phyloP scores from a whole-genome alignment of 2,329 filamentous ascomycete species.

The Mycosphaerella sp. region DNA sequence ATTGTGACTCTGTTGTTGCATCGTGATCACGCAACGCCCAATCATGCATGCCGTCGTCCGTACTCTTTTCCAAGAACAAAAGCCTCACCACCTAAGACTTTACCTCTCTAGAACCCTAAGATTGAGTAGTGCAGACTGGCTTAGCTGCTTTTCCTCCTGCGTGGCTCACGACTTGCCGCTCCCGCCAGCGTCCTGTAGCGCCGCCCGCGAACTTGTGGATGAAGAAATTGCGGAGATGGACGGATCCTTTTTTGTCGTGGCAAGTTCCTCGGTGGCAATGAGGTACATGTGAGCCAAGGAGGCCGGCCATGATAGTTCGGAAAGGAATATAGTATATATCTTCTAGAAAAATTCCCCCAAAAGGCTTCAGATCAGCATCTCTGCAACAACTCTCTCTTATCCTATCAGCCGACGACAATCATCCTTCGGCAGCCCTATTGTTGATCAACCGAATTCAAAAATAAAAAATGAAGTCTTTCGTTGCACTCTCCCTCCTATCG shows the following conservation, averaged over 20 bases:
- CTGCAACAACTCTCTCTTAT: not conserved
- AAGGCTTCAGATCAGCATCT: slow-evolving; percentile 4
- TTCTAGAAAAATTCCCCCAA: not conserved
- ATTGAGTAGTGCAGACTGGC: not conserved
- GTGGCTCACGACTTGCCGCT: not conserved
- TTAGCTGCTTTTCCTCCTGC: no score
- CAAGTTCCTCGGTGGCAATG: slow-evolving; percentile 10
- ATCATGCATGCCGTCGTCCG: not conserved
- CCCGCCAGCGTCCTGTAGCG: slow-evolving; percentile 6
- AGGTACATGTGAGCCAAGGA: not conserved
- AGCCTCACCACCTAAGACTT: not conserved
- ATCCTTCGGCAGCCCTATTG: no score
- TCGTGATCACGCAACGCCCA: not conserved
- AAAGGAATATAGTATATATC: slow-evolving; percentile 2
- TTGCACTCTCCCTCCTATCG: slow-evolving; percentile 19
- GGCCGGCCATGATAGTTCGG: not conserved
- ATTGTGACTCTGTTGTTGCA: not conserved
- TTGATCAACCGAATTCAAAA: not conserved
- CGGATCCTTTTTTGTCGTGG: not conserved
- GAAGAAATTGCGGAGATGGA: slow-evolving; percentile 4
- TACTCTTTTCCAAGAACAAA: not conserved
- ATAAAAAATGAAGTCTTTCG: slow-evolving; percentile 27
- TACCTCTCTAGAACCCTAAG: not conserved
- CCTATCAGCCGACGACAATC: not conserved
- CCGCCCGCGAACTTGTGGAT: not conserved